Evolutionary conservation across 345 rosid species (phyloP).

Genomic region (Microthlaspi erraticum): DNA sequence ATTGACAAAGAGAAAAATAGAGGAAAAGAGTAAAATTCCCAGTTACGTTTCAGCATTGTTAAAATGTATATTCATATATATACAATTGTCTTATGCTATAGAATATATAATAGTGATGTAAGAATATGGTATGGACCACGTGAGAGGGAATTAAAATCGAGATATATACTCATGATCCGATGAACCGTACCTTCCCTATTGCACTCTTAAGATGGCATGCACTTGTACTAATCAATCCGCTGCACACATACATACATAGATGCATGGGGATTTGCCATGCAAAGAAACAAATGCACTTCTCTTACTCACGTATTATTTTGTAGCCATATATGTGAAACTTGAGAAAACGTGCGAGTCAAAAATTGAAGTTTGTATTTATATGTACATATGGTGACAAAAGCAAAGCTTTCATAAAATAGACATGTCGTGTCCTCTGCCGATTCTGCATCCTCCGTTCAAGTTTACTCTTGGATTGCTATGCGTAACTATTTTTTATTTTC

Average conservation of each 20-base stretch:
- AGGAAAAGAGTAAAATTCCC: neutral
- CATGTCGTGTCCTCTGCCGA: slow-evolving; percentile 40
- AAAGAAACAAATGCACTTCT: slow-evolving; percentile 42
- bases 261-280: slow-evolving; percentile 47
- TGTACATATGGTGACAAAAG: slow-evolving; percentile 45
- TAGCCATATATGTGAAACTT: slow-evolving; percentile 43
- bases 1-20: slow-evolving; percentile 17
- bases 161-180: slow-evolving; percentile 44
- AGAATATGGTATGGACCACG: slow-evolving; percentile 41
- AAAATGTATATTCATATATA: neutral
- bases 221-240: slow-evolving; percentile 47
- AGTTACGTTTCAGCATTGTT: slow-evolving; percentile 4
- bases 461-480: slow-evolving; percentile 37
- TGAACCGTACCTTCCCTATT: slow-evolving; percentile 43
- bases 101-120: slow-evolving; percentile 32
- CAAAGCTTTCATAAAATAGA: slow-evolving; percentile 44
- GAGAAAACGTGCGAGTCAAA: slow-evolving; percentile 38
- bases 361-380: slow-evolving; percentile 32
- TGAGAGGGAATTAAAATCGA: slow-evolving; percentile 34
- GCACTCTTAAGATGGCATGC: slow-evolving; percentile 43
- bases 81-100: slow-evolving; percentile 3
- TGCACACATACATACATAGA: slow-evolving; percentile 19
- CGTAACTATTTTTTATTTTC: neutral
- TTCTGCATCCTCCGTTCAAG: slow-evolving; percentile 27
- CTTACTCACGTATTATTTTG: slow-evolving; percentile 40